A percentile compares a stretch with the other conserved stretches of the same genome.
Conservation (phyloP, 2,329 filamentous ascomycete genomes). For the Trichoderma aggressivum region DNA sequence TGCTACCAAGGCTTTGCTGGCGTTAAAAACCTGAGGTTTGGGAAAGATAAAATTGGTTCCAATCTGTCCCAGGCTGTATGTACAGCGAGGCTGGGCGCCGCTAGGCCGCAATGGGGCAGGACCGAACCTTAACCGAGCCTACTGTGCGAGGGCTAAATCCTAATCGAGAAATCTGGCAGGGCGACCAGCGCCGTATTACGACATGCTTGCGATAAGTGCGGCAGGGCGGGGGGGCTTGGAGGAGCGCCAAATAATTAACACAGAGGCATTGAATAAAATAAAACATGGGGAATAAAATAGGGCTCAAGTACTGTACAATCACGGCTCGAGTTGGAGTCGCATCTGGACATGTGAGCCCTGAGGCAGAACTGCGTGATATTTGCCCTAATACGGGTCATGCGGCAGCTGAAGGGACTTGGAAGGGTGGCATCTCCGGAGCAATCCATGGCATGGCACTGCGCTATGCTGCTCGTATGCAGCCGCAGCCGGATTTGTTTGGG, state of each 20-base stretch:
- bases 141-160: constrained; percentile 35
- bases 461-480: background rate
- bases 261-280: background rate
- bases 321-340: background rate
- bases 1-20: constrained; percentile 22
- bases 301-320: background rate
- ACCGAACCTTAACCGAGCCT: constrained; percentile 33
- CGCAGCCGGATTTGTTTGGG: background rate
- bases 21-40: constrained; percentile 35
- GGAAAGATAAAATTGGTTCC: constrained; percentile 31
- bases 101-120: constrained; percentile 23
- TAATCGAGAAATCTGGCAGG: constrained; percentile 24
- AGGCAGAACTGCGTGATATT: background rate
- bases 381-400: constrained; percentile 4
- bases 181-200: constrained; percentile 8
- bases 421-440: background rate
- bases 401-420: background rate
- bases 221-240: background rate
- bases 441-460: background rate
- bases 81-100: constrained; percentile 18
- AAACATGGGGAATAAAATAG: background rate
- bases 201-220: constrained; percentile 10
- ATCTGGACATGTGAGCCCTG: background rate
- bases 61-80: constrained; percentile 21
- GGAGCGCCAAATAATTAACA: background rate